Evolutionary conservation across 805 yeast genomes (phyloP), one percentile per base, ranked within the genome.

Genomic region (Kodamaea restingae): DNA sequence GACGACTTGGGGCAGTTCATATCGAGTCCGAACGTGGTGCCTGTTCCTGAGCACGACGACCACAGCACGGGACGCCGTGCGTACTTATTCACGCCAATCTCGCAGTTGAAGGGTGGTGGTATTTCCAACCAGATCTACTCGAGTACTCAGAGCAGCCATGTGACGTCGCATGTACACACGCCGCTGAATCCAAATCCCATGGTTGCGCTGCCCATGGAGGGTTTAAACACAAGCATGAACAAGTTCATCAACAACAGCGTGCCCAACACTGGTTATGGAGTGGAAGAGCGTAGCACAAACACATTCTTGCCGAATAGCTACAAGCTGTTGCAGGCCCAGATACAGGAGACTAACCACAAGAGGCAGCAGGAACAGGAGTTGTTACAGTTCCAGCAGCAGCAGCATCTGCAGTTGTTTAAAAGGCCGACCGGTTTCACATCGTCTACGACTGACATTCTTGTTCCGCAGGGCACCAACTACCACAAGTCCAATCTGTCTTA

Each of bases 1-100:
- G 96, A 88, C 56, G 96, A 91, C 54, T 73, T 84, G 40, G 95
- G 88, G 42, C 88, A 83, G 60, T 80, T 80, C 50, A 57, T 58
- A 14, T 55, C 71, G 11, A 60, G 68, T 47, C 70, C 71, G 4
- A 63, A 69, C 42, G 68, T 67, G 26, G 52, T 57, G 2, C 56
- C 67, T 2, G 55, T 58, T 22, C 64, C 69, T 0, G 72, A 68
- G 37, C 60, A 57, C 48, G 70, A 68, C 43, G 71, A 68, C 45
- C 46, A 47, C 17, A 47, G 46, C 15, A 46, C 61, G 11, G 65
- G 65, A 7, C 54, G 72, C 34, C 57, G 58, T 36, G 73, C 73
- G 5, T 68, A 57, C 48, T 49, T 68, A 33, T 68, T 68, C 57
- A 67, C 72, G 15, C 74, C 74, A 4, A 60, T 67, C 32, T 65